These are phyloP conservation scores for Lasiodiplodia gonubiensis DNA, from an alignment of 2,329 filamentous ascomycete genomes.

Conservation along the genomic window DNA sequence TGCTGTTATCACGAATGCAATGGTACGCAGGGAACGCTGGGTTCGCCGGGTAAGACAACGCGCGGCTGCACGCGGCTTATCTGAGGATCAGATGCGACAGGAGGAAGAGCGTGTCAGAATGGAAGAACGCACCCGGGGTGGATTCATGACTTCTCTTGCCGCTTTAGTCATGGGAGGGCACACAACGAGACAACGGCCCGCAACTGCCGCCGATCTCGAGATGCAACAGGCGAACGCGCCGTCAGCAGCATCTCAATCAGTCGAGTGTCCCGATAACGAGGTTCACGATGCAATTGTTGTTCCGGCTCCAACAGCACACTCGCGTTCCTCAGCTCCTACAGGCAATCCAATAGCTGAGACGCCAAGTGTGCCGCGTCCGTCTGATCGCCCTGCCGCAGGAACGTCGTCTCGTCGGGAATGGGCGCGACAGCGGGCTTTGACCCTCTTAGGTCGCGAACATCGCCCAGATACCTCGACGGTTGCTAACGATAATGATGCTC, in stretches of 20 bases:
- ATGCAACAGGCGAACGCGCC: conserved; percentile 22
- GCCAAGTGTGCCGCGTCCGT: conserved; percentile 11
- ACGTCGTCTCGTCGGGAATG: conserved; percentile 48
- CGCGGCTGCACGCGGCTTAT: conserved; percentile 29
- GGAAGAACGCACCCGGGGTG: conserved; percentile 20
- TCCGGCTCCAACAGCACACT: conserved; percentile 20
- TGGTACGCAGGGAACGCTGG: conserved; percentile 81
- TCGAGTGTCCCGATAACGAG: conserved; percentile 14
- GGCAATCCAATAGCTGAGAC: conserved; percentile 31
- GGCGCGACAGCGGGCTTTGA: conserved; percentile 53
- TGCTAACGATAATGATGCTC: conserved; percentile 37
- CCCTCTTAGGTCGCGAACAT: conserved; percentile 47
- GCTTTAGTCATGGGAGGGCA: conserved; percentile 20
- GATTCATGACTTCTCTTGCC: conserved; percentile 17
- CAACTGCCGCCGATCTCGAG: conserved; percentile 23
- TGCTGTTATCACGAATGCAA: conserved; percentile 63
- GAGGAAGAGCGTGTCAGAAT: conserved; percentile 24
- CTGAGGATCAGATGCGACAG: conserved; percentile 20
- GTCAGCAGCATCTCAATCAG: conserved; percentile 2
- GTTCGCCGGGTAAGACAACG: conserved; percentile 66
- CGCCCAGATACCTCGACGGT: conserved; percentile 31
- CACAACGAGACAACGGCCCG: conserved; percentile 10
- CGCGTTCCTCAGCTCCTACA: conserved; percentile 20
- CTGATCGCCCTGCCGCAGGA: conserved; percentile 21
- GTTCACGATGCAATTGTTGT: conserved; percentile 19